Conservation (phyloP, 2,329 filamentous ascomycete species). For the Chrysosporium queenslandicum region DNA sequence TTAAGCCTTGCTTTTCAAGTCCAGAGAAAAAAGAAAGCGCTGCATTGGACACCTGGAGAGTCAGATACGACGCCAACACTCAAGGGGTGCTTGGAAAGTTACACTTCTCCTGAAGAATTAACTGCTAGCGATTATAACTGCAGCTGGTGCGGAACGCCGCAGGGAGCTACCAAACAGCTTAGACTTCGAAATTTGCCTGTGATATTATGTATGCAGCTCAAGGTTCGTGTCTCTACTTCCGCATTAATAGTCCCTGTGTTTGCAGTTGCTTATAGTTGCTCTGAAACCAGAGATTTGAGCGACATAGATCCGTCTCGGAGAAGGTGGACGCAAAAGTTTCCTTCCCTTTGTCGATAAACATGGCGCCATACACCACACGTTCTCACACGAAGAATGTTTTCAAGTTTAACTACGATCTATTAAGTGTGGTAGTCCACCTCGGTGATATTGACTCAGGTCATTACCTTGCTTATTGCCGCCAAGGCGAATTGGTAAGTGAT, state of each 20-base stretch:
- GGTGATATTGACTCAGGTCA: slow-evolving; percentile 89
- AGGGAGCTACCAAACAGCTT: slow-evolving; percentile 74
- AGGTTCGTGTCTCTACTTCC: slow-evolving; percentile 46
- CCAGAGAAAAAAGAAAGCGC: slow-evolving; percentile 52
- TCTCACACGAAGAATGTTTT: slow-evolving; percentile 34
- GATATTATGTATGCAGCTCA: slow-evolving; percentile 83
- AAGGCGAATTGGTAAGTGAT: slow-evolving; percentile 55
- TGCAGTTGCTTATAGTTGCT: not conserved
- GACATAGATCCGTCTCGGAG: slow-evolving; percentile 61
- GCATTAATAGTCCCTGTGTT: not conserved
- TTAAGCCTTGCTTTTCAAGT: slow-evolving; percentile 78
- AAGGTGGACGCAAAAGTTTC: slow-evolving; percentile 82
- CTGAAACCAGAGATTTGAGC: slow-evolving; percentile 55
- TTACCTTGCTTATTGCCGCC: slow-evolving; percentile 79
- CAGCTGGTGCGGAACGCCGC: slow-evolving; percentile 61
- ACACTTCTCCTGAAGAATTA: slow-evolving; percentile 70
- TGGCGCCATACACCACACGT: slow-evolving; percentile 76
- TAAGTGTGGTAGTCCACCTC: slow-evolving; percentile 85
- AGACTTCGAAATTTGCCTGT: slow-evolving; percentile 78
- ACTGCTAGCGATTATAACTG: slow-evolving; percentile 73
- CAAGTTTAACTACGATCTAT: slow-evolving; percentile 72
- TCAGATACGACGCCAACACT: slow-evolving; percentile 45
- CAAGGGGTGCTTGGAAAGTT: slow-evolving; percentile 72
- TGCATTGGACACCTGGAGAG: slow-evolving; percentile 31
- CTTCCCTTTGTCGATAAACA: slow-evolving; percentile 78